A percentile compares a stretch with the other conserved stretches of the same genome.
These are phyloP conservation scores for Magnusiomyces paraingens DNA, from an alignment of 1,139 yeast genomes.

Conservation along the genomic window DNA sequence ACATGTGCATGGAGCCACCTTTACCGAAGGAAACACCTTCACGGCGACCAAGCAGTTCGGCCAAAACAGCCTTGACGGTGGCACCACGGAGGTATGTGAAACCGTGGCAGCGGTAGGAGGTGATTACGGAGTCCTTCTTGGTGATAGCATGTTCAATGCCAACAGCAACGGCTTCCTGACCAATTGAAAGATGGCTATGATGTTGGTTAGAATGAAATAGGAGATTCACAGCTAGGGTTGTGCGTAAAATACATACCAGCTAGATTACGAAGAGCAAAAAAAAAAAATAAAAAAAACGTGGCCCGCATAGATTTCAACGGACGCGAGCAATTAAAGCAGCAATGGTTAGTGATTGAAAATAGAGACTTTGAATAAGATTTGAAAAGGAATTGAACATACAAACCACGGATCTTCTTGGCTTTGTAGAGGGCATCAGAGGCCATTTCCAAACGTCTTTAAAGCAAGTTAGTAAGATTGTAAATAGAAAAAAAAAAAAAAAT, in stretches of 20 bases:
- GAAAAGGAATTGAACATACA: slow-evolving; percentile 32
- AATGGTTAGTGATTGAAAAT: too few species aligned
- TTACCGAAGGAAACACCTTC: slow-evolving; percentile 93
- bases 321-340: slow-evolving; percentile 8
- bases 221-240: neutral
- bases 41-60: slow-evolving; percentile 96
- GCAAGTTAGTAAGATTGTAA: neutral
- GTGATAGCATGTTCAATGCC: slow-evolving; percentile 95
- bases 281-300: neutral
- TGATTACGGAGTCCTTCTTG: slow-evolving; percentile 77
- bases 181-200: slow-evolving; percentile 83
- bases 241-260: slow-evolving; percentile 8
- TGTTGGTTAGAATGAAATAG: slow-evolving; percentile 1
- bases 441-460: slow-evolving; percentile 86
- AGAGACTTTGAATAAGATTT: too few species aligned
- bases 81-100: slow-evolving; percentile 96
- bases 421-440: slow-evolving; percentile 96
- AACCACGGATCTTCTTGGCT: slow-evolving; percentile 97
- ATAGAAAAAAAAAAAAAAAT: neutral
- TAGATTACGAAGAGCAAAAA: too few species aligned
- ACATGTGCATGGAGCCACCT: slow-evolving; percentile 99
- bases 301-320: neutral
- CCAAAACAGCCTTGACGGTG: slow-evolving; percentile 80
- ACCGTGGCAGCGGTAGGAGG: slow-evolving; percentile 98
- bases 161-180: slow-evolving; percentile 98